Evolutionary conservation across 148 eudicot species (phyloP), one percentile per base, ranked within the genome.

Genomic region (Linanthus parryae): DNA sequence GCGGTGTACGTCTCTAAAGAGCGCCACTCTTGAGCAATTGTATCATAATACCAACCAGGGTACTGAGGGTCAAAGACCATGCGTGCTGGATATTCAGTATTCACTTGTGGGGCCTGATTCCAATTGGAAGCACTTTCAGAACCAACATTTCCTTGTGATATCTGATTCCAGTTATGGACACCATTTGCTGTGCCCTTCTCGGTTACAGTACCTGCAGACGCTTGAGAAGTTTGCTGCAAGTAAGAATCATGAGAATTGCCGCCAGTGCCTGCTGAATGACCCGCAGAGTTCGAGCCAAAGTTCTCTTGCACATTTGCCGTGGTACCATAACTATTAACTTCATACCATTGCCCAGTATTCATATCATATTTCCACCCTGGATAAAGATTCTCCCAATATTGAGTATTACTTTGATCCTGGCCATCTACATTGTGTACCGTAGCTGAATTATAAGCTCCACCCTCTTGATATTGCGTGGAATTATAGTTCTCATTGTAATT

Each of bases 31-130:
- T 62, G 81, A 56, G 79, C 52, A 68, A 57, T 66, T 17, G 82
- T 73, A 63, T 87, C 84, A 62, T 80, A 83, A 58, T 87, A 87
- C 91, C 87, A 83, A 53, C 82, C 91, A 63, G 95, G 95, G 60
- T 83, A 87, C 33, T 80, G 95, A 23, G 95, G 79, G 67, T 87
- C 91, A 67, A 83, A 83, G 23, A 75, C 48, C 90, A 87, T 83
- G 62, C 83, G 65, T 36, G 75, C 33, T 18, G 95, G 91, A 60
- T 80, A 87, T 33, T 52, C 77, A 38, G 56, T 57, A 47, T 66
- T 67, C 42, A 40, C 84, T 36, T 50, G 69, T 17, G 80, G 42
- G 30, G 56, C 49, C 58, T 81, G 88, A 66, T 69, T 58, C 82
- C 74, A 78, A 43, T 57, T 49, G 11, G 76, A 57, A 18, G 57